These are phyloP conservation scores for Colletotrichum tanaceti DNA, from an alignment of 2,329 filamentous ascomycete genomes.

Conservation along the genomic window DNA sequence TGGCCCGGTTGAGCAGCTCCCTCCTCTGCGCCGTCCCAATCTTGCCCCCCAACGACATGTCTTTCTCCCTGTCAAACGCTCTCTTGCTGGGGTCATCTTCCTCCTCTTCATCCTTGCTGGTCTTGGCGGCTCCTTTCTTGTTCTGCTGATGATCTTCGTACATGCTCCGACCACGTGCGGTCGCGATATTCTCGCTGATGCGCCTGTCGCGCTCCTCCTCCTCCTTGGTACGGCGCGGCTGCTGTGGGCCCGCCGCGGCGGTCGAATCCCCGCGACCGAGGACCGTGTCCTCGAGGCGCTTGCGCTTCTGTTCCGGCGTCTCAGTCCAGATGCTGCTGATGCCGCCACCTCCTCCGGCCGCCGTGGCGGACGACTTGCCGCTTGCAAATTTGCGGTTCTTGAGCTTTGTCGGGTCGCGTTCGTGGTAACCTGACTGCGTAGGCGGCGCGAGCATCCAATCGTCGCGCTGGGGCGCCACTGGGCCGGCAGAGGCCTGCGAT, in stretches of 20 bases:
- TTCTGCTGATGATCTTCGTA: conserved; percentile 67
- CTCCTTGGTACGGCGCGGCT: conserved; percentile 62
- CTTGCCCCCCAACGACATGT: conserved; percentile 82
- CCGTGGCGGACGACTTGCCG: conserved; percentile 52
- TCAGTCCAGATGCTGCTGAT: conserved; percentile 88
- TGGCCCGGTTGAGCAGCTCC: conserved; percentile 82
- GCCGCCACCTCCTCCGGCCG: conserved; percentile 44
- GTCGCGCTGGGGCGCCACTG: conserved; percentile 74
- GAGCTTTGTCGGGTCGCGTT: conserved; percentile 84
- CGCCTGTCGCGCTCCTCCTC: conserved; percentile 65
- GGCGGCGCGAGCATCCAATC: conserved; percentile 86
- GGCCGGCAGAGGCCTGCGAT: conserved; percentile 44
- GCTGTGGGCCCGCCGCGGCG: conserved; percentile 50
- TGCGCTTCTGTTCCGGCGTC: conserved; percentile 87
- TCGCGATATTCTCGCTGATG: conserved; percentile 63
- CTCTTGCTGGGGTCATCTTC: conserved; percentile 93
- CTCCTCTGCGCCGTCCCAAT: conserved; percentile 79
- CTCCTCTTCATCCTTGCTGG: conserved; percentile 64
- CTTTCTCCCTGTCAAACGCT: conserved; percentile 91
- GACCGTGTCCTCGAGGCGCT: conserved; percentile 82
- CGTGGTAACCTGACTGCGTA: conserved; percentile 64
- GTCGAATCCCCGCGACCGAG: conserved; percentile 71
- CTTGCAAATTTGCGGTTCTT: conserved; percentile 86
- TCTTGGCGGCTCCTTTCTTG: conserved; percentile 46
- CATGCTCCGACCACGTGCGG: conserved; percentile 67